Conservation (phyloP, 495 filamentous ascomycete species). For the Cercophora samala region DNA sequence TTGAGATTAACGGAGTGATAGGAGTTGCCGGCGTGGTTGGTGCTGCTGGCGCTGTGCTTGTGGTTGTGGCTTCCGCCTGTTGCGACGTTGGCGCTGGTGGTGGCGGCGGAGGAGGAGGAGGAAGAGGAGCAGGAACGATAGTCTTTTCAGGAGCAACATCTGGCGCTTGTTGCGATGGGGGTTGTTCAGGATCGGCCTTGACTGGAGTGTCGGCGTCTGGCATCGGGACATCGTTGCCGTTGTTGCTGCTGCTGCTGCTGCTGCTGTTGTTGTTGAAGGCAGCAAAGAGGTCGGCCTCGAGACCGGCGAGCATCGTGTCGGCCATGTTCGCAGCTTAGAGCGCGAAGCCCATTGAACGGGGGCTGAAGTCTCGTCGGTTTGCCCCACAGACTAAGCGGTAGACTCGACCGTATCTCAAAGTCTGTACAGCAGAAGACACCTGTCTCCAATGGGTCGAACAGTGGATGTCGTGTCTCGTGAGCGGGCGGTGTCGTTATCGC, state of each 20-base stretch:
- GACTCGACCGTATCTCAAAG: neutral
- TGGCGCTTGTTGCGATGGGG: neutral
- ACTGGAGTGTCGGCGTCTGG: neutral
- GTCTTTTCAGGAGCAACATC: neutral
- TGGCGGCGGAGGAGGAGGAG: slow-evolving; percentile 4
- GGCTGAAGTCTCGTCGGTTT: neutral
- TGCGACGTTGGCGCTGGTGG: neutral
- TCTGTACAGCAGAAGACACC: neutral
- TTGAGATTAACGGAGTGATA: neutral
- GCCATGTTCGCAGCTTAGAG: slow-evolving; percentile 19
- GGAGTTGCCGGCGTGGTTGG: neutral
- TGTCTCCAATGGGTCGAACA: neutral
- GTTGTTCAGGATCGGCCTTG: neutral
- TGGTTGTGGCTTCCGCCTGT: neutral
- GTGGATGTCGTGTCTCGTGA: neutral
- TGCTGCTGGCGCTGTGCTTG: neutral
- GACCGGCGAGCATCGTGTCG: slow-evolving; percentile 20
- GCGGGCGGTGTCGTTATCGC: slow-evolving; percentile 14
- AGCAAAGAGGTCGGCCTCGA: slow-evolving; percentile 9
- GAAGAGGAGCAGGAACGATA: neutral
- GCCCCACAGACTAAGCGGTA: neutral
- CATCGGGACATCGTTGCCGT: neutral
- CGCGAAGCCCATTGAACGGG: slow-evolving; percentile 16
- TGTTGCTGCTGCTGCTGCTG: neutral
- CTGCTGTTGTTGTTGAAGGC: neutral